phyloP scores from a whole-genome alignment of 1,139 yeast genomes.

The Ogataea hybrid region DNA sequence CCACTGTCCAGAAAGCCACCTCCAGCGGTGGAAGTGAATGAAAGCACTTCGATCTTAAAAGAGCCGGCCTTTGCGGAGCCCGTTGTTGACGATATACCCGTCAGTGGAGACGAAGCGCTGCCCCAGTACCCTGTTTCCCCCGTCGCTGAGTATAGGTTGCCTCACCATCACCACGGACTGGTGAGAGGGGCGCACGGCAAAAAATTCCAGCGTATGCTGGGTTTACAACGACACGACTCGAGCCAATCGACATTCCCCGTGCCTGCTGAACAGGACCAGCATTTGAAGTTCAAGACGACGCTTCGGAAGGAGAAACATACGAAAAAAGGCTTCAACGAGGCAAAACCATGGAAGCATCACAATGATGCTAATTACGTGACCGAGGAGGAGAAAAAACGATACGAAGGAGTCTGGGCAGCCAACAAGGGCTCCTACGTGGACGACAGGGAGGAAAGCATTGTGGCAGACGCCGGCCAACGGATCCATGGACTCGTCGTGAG shows the following conservation, averaged over 20 bases:
- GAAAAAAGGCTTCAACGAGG: conserved; percentile 64
- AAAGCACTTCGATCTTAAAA: not conserved
- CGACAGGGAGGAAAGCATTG: conserved; percentile 11
- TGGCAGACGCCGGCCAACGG: conserved; percentile 19
- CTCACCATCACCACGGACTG: conserved; percentile 24
- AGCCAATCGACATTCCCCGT: conserved; percentile 4
- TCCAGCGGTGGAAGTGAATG: not conserved
- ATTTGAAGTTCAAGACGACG: conserved; percentile 55
- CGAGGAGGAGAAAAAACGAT: conserved; percentile 76
- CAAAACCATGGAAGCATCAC: conserved; percentile 95
- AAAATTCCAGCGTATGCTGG: conserved; percentile 21
- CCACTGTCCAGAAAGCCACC: conserved; percentile 13
- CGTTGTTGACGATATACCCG: not conserved
- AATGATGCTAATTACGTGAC: conserved; percentile 56
- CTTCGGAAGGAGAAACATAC: conserved; percentile 55
- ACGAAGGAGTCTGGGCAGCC: conserved; percentile 92
- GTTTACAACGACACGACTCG: conserved; percentile 15
- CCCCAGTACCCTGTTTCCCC: conserved; percentile 21
- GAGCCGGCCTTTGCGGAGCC: not conserved
- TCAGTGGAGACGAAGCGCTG: conserved; percentile 7
- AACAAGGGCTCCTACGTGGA: conserved; percentile 56
- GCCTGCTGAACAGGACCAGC: conserved; percentile 24
- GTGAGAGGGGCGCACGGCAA: conserved; percentile 22
- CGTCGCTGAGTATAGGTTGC: conserved; percentile 10
- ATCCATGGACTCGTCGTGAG: conserved; percentile 64